Evolutionary conservation across 2,329 filamentous ascomycete species (phyloP).

Genomic region (Aureobasidium sp.): DNA sequence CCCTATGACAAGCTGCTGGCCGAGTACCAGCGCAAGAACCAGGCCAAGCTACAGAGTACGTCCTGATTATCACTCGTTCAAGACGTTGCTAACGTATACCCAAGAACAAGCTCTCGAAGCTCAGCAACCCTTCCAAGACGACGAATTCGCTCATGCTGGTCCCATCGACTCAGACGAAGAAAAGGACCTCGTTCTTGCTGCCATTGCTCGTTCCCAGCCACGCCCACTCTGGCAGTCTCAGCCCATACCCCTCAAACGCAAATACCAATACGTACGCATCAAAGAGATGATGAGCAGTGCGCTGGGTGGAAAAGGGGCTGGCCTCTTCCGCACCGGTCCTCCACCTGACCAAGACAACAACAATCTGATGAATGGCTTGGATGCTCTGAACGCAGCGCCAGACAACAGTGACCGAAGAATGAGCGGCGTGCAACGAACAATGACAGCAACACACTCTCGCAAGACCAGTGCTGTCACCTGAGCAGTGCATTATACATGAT

Average conservation of each 20-base stretch:
- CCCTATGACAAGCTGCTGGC: slow-evolving; percentile 80
- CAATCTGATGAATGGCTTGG: background rate
- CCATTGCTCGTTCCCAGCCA: slow-evolving; percentile 63
- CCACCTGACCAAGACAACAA: background rate
- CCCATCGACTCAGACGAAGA: slow-evolving; percentile 94
- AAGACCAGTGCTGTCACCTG: background rate
- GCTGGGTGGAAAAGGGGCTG: slow-evolving; percentile 26
- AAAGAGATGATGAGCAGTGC: slow-evolving; percentile 55
- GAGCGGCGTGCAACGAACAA: slow-evolving; percentile 3
- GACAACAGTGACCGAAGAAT: slow-evolving; percentile 11
- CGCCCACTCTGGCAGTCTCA: slow-evolving; percentile 63
- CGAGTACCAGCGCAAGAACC: slow-evolving; percentile 79
- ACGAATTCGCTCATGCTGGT: slow-evolving; percentile 62
- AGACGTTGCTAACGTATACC: background rate
- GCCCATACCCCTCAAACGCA: slow-evolving; percentile 41
- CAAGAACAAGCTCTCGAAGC: slow-evolving; percentile 88
- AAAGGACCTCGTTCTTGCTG: slow-evolving; percentile 77
- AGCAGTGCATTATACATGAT: background rate
- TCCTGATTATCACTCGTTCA: background rate
- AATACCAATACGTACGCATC: slow-evolving; percentile 54
- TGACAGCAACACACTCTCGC: slow-evolving; percentile 1
- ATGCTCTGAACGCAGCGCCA: background rate
- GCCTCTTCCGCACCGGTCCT: slow-evolving; percentile 15
- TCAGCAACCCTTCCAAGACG: slow-evolving; percentile 79
- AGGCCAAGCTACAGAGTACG: slow-evolving; percentile 90